Base-by-base conservation (phyloP, 495 filamentous ascomycete genomes). In the Extremus antarcticus region DNA sequence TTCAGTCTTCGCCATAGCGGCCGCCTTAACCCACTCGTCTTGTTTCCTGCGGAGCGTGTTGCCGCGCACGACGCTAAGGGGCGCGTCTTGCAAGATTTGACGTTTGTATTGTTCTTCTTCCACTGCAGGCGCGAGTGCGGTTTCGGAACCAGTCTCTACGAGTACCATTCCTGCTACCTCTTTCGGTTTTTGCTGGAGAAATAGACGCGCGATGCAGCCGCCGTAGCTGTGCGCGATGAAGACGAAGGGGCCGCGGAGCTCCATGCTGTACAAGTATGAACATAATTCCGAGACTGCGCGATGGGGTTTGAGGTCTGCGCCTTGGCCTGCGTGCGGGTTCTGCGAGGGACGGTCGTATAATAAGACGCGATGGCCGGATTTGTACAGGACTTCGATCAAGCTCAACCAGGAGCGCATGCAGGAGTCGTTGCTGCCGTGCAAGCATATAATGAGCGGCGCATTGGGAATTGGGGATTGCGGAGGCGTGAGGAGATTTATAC, bases 211-310 rank as follows among this genome's bases (percentile, higher is more conserved):
- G 43, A 80, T 65, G 38, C 75, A 71, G 3, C 70, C 77, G 13
- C 77, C 77, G 45, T 77, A 80, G 22, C 74, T 77, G 58, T 80
- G 77, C 11, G 66, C 75, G 8, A 74, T 67, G 1, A 80, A 65
- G 7, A 78, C 25, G 40, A 74, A 67, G 2, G 74, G 77, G 1
- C 61, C 66, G 1, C 4, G 43, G 2, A 63, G 46, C 24, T 48
- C 46, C 46, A 48, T 48, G 46, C 46, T 48, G 46, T 48, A 48
- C 3, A 48, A 20, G 17, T 48, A 48, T 10, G 21, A 24, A 17
- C 46, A 25, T 21, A 48, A 21, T 17, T 48, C 46, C 9, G 46
- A 48, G 10, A 48, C 46, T 10, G 46, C 46, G 13, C 46, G 46
- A 25, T 48, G 46, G 21, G 46, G 46, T 25, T 48, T 48, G 13